These are phyloP conservation scores for Anacardium occidentale DNA, from an alignment of 345 rosid species.

Conservation along the genomic window DNA sequence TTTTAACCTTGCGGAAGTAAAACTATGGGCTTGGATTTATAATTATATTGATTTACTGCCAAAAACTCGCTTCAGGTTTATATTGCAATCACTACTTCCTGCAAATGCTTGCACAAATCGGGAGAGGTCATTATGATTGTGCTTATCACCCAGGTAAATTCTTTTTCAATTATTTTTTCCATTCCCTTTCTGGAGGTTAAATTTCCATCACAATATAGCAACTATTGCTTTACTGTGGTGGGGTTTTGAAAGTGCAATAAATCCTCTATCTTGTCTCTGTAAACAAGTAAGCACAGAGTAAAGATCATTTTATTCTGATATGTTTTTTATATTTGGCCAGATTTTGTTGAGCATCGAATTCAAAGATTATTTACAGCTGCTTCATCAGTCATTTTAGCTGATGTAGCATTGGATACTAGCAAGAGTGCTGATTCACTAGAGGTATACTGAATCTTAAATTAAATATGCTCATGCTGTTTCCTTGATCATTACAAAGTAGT, in stretches of 20 bases:
- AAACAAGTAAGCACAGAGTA: neutral
- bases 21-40: neutral
- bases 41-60: neutral
- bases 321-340: constrained; percentile 42
- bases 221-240: neutral
- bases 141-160: constrained; percentile 60
- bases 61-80: constrained; percentile 42
- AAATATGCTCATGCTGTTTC: no score
- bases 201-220: neutral
- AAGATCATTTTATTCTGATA: no score
- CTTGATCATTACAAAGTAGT: no score
- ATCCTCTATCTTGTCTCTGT: neutral
- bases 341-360: constrained; percentile 54
- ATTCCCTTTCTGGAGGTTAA: neutral
- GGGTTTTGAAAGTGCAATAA: neutral
- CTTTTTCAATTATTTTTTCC: neutral
- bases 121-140: constrained; percentile 72
- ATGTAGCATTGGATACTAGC: constrained; percentile 44
- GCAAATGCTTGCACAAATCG: constrained; percentile 70
- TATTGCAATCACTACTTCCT: constrained; percentile 90
- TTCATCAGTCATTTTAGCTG: constrained; percentile 55
- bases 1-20: no score
- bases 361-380: constrained; percentile 52
- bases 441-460: constrained; percentile 39
- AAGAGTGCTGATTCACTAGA: constrained; percentile 63